Conservation (phyloP, 116 monocot genomes). For the Cymodocea nodosa region DNA sequence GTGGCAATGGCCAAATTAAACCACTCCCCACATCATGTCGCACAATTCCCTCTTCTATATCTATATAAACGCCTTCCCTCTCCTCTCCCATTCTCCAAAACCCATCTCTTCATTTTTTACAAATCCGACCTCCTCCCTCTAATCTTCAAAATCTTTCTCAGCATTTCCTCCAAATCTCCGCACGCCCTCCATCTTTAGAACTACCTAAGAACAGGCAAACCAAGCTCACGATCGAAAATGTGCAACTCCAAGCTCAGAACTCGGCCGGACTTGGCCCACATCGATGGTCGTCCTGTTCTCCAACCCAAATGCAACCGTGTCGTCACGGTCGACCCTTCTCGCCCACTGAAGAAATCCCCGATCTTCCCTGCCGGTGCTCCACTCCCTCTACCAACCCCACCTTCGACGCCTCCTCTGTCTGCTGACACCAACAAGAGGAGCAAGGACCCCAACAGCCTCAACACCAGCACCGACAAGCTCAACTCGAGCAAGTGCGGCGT, state of each 20-base stretch:
- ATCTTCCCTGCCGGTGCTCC: slow-evolving; percentile 16
- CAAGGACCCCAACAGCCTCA: slow-evolving; percentile 30
- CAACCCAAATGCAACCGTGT: slow-evolving; percentile 69
- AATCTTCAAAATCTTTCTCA: too few species aligned
- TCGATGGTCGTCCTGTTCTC: slow-evolving; percentile 58
- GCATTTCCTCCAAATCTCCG: background rate
- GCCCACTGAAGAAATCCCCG: slow-evolving; percentile 40
- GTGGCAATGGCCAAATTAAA: too few species aligned
- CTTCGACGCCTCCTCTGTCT: too few species aligned
- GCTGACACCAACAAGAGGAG: slow-evolving; percentile 13
- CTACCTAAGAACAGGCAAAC: background rate
- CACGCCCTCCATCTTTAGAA: too few species aligned
- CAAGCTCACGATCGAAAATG: slow-evolving; percentile 24
- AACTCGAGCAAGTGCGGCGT: slow-evolving; percentile 7
- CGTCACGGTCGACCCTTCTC: slow-evolving; percentile 7
- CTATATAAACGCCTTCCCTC: background rate
- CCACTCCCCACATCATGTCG: background rate
- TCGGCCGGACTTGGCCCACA: slow-evolving; percentile 4
- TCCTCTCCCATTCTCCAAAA: background rate
- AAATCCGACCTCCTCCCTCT: too few species aligned
- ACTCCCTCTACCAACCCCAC: background rate
- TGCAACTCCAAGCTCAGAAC: slow-evolving; percentile 45
- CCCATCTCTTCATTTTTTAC: too few species aligned
- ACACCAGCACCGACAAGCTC: slow-evolving; percentile 39
- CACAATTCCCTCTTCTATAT: background rate